phyloP scores from a whole-genome alignment of 805 yeast genomes.

The Candida fluviatilis region DNA sequence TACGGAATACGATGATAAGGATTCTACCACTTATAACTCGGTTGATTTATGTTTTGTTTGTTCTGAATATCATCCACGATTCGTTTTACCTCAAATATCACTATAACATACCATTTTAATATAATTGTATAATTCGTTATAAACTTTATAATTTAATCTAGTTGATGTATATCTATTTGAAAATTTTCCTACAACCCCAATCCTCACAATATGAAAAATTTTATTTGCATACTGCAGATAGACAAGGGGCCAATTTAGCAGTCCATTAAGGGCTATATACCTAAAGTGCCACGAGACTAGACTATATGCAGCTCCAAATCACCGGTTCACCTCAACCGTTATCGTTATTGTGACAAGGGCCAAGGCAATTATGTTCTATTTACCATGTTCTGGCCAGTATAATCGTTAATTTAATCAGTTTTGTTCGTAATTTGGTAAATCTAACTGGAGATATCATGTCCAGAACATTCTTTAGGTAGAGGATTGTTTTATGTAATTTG shows the following conservation, averaged over 20 bases:
- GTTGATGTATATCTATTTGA: background rate
- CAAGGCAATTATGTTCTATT: too few species aligned
- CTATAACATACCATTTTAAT: background rate
- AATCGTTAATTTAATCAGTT: too few species aligned
- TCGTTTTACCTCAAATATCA: background rate
- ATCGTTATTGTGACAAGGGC: too few species aligned
- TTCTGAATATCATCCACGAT: background rate
- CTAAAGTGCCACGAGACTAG: background rate
- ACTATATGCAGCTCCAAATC: too few species aligned
- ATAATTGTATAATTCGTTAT: background rate
- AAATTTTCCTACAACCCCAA: constrained; percentile 1
- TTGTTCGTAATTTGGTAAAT: too few species aligned
- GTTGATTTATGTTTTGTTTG: background rate
- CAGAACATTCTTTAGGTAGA: too few species aligned
- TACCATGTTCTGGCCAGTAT: too few species aligned
- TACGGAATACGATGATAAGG: background rate
- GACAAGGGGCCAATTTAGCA: too few species aligned
- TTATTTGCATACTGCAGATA: background rate
- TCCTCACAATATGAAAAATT: background rate
- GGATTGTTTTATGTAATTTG: too few species aligned
- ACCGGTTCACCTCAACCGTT: too few species aligned
- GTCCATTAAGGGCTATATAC: background rate
- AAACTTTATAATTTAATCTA: background rate
- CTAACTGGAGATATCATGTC: too few species aligned
- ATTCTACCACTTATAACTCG: too few species aligned